Evolutionary conservation across 1,284 basidiomycete genomes (phyloP), one percentile per base, ranked within the genome.

Genomic region (Pisolithus thermaeus): DNA sequence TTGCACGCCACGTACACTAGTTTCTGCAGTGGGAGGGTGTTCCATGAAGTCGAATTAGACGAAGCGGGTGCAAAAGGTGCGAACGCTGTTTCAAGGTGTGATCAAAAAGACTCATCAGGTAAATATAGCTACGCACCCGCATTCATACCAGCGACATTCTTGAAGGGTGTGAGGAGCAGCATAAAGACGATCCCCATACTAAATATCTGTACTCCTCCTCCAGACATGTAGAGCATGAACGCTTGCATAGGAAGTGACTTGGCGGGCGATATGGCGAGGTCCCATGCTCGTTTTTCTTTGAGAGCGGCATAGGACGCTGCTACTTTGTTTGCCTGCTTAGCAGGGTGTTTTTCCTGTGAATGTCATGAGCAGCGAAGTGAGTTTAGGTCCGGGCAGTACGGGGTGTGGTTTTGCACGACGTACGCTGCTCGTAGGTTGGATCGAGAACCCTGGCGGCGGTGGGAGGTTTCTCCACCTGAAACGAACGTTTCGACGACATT

Each of bases 181-280:
- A 92, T 92, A 64, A 91, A 87, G 36, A 95, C 87, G 67, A 92
- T 94, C 42, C 92, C 91, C 73, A 95, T 90, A 67, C 90, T 93
- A 70, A 95, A 95, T 47, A 96, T 88, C 70, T 96, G 92, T 11
- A 95, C 86, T 42, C 91, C 90, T 25, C 90, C 86, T 39, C 92
- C 92, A 23, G 91, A 94, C 85, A 96, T 94, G 79, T 95, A 96
- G 41, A 96, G 77, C 92, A 96, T 95, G 73, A 96, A 88, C 2
- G 84, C 90, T 65, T 95, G 92, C 92, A 95, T 95, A 4, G 92
- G 92, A 22, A 96, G 77, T 11, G 84, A 83, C 69, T 95, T 94
- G 40, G 89, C 90, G 0, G 92, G 92, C 41, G 82, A 75, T 49
- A 87, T 78, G 37, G 92, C 92, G 49, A 92, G 74, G 57, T 93